A percentile compares a stretch with the other conserved stretches of the same genome.
Evolutionary conservation across 169 alveolate genomes (phyloP).

Genomic region (Cryptosporidium sp.): DNA sequence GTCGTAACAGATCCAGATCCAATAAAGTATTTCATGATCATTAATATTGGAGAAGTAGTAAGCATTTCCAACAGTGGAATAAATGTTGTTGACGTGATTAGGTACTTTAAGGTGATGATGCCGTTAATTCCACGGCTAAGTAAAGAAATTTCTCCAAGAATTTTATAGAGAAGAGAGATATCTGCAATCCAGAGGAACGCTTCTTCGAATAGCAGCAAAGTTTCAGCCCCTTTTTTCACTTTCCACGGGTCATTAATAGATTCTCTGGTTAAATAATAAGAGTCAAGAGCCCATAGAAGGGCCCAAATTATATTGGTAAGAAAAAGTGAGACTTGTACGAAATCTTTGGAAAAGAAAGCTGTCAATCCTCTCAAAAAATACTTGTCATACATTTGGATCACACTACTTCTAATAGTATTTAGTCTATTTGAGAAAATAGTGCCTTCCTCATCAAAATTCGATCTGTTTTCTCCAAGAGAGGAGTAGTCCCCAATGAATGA

Average conservation of each 20-base stretch:
- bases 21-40: slow-evolving; percentile 23
- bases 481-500: neutral
- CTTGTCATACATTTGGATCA: slow-evolving; percentile 32
- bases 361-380: slow-evolving; percentile 63
- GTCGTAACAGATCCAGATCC: slow-evolving; percentile 70
- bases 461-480: neutral
- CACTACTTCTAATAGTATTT: slow-evolving; percentile 24
- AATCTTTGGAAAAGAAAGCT: slow-evolving; percentile 56
- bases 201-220: slow-evolving; percentile 35
- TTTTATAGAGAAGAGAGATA: slow-evolving; percentile 30
- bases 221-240: slow-evolving; percentile 24
- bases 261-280: slow-evolving; percentile 18
- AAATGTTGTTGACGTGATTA: slow-evolving; percentile 54
- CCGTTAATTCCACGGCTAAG: slow-evolving; percentile 49
- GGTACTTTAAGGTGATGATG: slow-evolving; percentile 25
- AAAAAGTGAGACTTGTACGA: slow-evolving; percentile 31
- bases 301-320: slow-evolving; percentile 58
- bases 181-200: slow-evolving; percentile 74
- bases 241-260: slow-evolving; percentile 35
- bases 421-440: neutral
- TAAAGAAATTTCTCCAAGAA: slow-evolving; percentile 20
- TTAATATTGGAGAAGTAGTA: slow-evolving; percentile 50
- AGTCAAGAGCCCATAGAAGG: slow-evolving; percentile 48
- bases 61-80: slow-evolving; percentile 52
- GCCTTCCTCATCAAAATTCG: slow-evolving; percentile 1